Evolutionary conservation across 306 rosid genomes (phyloP).

Genomic region (Clitoria ternatea): DNA sequence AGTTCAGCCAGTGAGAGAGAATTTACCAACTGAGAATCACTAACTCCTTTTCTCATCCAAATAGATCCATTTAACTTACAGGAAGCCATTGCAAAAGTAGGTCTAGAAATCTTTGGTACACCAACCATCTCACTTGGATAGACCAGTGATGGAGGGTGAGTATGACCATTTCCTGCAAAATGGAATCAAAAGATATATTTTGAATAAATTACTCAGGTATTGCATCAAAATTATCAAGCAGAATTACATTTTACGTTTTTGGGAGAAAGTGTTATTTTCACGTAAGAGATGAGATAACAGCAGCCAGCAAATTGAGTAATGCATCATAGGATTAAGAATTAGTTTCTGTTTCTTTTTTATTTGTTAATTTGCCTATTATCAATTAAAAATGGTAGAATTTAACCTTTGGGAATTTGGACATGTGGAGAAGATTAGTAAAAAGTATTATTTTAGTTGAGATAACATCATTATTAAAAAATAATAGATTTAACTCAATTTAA

Average conservation of each 20-base stretch:
- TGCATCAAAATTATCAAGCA: neutral
- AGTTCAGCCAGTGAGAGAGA: constrained; percentile 68
- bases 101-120: constrained; percentile 53
- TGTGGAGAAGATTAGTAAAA: too few species aligned
- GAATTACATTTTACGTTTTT: neutral
- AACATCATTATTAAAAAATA: too few species aligned
- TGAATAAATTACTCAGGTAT: neutral
- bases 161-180: constrained; percentile 47
- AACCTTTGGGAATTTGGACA: too few species aligned
- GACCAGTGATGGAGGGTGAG: constrained; percentile 48
- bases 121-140: constrained; percentile 62
- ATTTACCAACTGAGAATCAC: constrained; percentile 48
- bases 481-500: too few species aligned
- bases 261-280: neutral
- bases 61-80: constrained; percentile 73
- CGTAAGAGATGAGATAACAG: neutral
- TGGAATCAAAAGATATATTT: neutral
- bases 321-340: neutral
- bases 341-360: neutral
- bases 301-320: neutral
- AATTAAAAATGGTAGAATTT: too few species aligned
- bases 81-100: constrained; percentile 74
- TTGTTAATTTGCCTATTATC: constrained; percentile 4
- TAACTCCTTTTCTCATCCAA: constrained; percentile 55
- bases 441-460: too few species aligned